phyloP scores from a whole-genome alignment of 2,329 filamentous ascomycete genomes.

The Exutisphaerella laricina region DNA sequence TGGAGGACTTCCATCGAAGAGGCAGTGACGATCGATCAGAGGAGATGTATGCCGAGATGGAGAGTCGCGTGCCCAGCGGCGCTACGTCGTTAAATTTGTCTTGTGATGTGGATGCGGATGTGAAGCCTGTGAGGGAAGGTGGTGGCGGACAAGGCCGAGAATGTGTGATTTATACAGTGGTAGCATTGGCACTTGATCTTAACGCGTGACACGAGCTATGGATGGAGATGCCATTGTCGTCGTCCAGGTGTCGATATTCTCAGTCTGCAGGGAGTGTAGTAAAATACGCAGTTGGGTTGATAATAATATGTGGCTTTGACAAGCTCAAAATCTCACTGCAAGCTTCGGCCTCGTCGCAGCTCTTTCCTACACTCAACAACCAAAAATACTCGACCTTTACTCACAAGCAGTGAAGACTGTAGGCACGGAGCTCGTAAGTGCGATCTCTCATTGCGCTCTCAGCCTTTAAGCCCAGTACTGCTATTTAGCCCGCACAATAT shows the following conservation, averaged over 20 bases:
- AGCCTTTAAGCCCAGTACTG: conserved; percentile 1
- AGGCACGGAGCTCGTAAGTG: conserved; percentile 17
- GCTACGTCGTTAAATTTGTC: background rate
- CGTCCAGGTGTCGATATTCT: no score
- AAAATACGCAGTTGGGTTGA: no score
- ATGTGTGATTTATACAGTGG: background rate
- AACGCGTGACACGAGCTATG: no score
- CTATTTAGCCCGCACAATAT: conserved; percentile 13
- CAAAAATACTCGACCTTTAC: background rate
- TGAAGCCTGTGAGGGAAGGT: background rate
- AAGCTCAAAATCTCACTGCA: background rate
- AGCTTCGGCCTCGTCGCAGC: background rate
- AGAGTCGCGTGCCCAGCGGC: background rate
- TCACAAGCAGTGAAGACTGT: background rate
- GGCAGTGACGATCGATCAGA: background rate
- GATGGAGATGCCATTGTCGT: no score
- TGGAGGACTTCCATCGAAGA: conserved; percentile 24
- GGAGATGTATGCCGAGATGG: background rate
- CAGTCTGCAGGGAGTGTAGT: no score
- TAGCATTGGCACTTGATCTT: no score
- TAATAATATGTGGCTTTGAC: no score
- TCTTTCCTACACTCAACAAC: background rate
- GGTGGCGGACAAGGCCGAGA: background rate
- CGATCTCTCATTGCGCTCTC: conserved; percentile 16
- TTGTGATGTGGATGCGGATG: background rate